Conservation (phyloP, 176 grass and related monocot genomes). For the Dendrocalamus sinicus region DNA sequence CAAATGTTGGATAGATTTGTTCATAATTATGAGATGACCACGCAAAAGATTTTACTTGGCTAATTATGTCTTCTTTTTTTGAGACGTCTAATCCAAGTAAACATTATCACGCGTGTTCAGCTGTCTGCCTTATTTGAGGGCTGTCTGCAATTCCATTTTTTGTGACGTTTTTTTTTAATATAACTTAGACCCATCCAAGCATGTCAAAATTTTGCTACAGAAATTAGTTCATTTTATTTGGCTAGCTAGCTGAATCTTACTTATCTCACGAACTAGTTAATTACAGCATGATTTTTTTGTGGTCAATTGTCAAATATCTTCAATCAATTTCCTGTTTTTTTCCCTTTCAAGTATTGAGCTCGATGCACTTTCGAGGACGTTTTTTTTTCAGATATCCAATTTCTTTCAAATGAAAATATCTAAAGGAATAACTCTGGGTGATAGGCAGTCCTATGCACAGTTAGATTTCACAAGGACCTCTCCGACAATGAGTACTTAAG, state of each 20-base stretch:
- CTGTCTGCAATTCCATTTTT: background rate
- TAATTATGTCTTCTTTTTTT: background rate
- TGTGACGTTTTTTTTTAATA: background rate
- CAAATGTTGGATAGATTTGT: background rate
- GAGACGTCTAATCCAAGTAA: conserved; percentile 45
- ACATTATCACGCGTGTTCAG: conserved; percentile 46
- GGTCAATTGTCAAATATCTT: background rate
- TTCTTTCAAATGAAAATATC: background rate
- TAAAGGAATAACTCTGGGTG: background rate
- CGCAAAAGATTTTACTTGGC: background rate
- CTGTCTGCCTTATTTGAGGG: background rate
- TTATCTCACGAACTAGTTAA: background rate
- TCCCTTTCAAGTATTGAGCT: background rate
- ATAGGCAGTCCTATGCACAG: background rate
- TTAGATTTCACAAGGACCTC: background rate
- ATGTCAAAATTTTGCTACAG: background rate
- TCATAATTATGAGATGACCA: conserved; percentile 27
- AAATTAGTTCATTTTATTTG: background rate
- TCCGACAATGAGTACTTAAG: background rate
- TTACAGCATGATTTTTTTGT: background rate
- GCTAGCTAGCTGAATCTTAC: background rate
- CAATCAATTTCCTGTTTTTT: background rate
- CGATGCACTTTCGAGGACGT: background rate
- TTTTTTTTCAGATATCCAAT: background rate
- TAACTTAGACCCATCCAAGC: background rate